Evolutionary conservation across 129 eudicot species (phyloP).

Genomic region (Artemisia argyi): DNA sequence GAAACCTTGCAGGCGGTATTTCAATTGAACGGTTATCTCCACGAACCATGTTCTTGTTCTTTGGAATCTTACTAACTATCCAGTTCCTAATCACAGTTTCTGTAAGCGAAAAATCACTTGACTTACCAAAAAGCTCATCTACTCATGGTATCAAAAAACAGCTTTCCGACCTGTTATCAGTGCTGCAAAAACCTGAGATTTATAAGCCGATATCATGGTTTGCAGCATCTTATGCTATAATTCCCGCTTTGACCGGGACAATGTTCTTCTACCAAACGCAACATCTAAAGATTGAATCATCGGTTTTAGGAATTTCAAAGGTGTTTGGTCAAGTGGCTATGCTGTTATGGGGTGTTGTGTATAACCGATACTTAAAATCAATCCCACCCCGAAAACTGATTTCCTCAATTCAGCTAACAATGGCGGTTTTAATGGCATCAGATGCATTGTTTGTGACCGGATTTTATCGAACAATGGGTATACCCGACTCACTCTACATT

Average conservation of each 20-base stretch:
- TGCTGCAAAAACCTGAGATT: conserved; percentile 63
- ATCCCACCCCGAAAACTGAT: conserved; percentile 68
- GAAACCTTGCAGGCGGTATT: conserved; percentile 72
- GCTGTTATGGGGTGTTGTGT: conserved; percentile 80
- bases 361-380: conserved; percentile 55
- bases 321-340: conserved; percentile 82
- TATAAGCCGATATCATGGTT: conserved; percentile 62
- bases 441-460: conserved; percentile 78
- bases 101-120: conserved; percentile 54
- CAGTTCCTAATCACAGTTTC: conserved; percentile 61
- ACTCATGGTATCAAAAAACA: conserved; percentile 50
- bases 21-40: conserved; percentile 50
- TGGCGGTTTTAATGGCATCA: conserved; percentile 74
- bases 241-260: conserved; percentile 80
- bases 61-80: conserved; percentile 52
- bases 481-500: conserved; percentile 64
- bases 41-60: conserved; percentile 53
- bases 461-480: conserved; percentile 54
- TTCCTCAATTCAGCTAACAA: conserved; percentile 50
- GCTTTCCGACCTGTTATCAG: conserved; percentile 51
- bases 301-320: conserved; percentile 79
- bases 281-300: conserved; percentile 61
- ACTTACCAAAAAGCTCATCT: conserved; percentile 62
- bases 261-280: conserved; percentile 93
- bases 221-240: conserved; percentile 69